These are phyloP conservation scores for Monilinia aucupariae DNA, from an alignment of 2,329 filamentous ascomycete species.

Conservation along the genomic window DNA sequence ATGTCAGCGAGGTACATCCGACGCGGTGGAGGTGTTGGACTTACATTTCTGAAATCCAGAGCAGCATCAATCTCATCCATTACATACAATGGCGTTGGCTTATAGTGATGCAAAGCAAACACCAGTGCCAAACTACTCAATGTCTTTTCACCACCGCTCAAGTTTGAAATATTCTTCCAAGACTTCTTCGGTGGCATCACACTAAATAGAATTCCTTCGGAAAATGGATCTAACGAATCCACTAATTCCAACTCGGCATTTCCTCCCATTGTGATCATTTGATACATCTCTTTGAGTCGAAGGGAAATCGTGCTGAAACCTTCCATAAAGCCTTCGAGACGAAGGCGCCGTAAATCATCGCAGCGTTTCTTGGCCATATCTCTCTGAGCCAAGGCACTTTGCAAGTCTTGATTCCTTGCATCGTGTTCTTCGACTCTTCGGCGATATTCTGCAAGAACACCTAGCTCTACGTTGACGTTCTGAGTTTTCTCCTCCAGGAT, in stretches of 20 bases:
- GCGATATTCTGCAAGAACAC: constrained; percentile 83
- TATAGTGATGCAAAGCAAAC: constrained; percentile 98
- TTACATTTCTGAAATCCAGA: constrained; percentile 93
- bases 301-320: constrained; percentile 92
- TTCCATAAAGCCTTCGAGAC: constrained; percentile 96
- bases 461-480: constrained; percentile 80
- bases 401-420: constrained; percentile 75
- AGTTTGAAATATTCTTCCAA: constrained; percentile 98
- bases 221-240: constrained; percentile 92
- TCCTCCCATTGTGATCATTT: constrained; percentile 99
- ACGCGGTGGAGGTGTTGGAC: constrained; percentile 37
- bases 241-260: constrained; percentile 97
- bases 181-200: constrained; percentile 99
- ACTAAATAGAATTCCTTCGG: constrained; percentile 91
- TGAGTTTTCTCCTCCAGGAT: constrained; percentile 70
- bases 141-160: constrained; percentile 96
- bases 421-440: constrained; percentile 79
- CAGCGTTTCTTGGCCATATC: constrained; percentile 88
- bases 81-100: constrained; percentile 94
- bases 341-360: constrained; percentile 83
- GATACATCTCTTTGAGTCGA: constrained; percentile 98
- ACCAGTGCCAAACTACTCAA: constrained; percentile 87
- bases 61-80: constrained; percentile 99
- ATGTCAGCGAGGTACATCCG: constrained; percentile 16
- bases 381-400: constrained; percentile 67